Base-by-base conservation (phyloP, 805 yeast species). In the Hanseniaspora occidentalis region DNA sequence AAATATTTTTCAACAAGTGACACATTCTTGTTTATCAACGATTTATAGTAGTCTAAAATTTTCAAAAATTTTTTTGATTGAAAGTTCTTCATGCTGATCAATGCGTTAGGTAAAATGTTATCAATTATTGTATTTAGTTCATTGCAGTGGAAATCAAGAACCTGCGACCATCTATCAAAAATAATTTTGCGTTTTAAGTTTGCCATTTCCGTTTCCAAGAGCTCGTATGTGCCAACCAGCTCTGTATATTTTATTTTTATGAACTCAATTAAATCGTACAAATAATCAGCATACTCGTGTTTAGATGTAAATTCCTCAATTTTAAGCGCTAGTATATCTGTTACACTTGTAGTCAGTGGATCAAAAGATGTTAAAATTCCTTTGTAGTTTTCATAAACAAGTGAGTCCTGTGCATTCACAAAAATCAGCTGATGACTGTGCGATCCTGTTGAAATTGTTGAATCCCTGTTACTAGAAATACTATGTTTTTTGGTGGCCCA, bases 241-340 rank as follows among this genome's bases (percentile, higher is more conserved):
- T 47, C 43, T 23, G 64, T 61, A 45, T 70, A 73, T 39, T 61
- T 66, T n/a, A 43, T 46, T 5, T 56, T 51, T 9, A 65, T 52
- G 16, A 73, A 45, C 3, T 49, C 36, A 46, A 17, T 54, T 43
- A 1, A 64, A 43, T 23, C 63, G 40, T 31, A 37, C 36, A 48
- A 41, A 20, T 43, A 44, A 22, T 37, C 50, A n/a, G 56, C 47
- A 31, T 49, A 62, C 48, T 46, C 45, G 69, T 50, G 25, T 51
- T 46, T 2, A 47, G 49, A 40, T 48, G 60, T 53, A 62, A 77
- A 54, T 50, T 69, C 46, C 54, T 74, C 46, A 62, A 65, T 47
- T 38, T 76, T 62, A 17, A 60, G 50, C 0, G 81, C 80, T 1
- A 79, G 61, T 41, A 75, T 67, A 31, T 66, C 65, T 7, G 71